phyloP scores from a whole-genome alignment of 2,329 filamentous ascomycete species.

The Karstenula rhodostoma region DNA sequence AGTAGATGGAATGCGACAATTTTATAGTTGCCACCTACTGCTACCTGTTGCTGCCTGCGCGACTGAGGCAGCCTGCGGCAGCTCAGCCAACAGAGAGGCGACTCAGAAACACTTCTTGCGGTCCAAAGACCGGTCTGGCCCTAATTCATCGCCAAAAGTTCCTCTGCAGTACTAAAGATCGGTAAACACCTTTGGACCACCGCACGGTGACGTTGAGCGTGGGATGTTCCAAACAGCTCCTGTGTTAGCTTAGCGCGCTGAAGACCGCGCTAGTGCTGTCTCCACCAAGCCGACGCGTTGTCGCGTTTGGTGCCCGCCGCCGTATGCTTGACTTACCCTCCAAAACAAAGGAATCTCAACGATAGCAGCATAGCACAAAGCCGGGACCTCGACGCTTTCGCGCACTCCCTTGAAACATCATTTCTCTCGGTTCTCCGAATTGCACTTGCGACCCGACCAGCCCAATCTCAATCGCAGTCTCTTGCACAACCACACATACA shows the following conservation, averaged over 20 bases:
- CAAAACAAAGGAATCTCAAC: conserved; percentile 19
- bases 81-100: conserved; percentile 24
- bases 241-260: conserved; percentile 15
- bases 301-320: not conserved
- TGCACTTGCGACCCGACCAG: not conserved
- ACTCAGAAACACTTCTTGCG: conserved; percentile 25
- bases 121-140: conserved; percentile 15
- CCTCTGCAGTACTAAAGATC: not conserved
- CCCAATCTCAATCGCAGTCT: not conserved
- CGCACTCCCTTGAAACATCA: not conserved
- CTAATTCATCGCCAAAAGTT: conserved; percentile 14
- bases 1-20: conserved; percentile 26
- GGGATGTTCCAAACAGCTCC: conserved; percentile 5
- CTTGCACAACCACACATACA: not conserved
- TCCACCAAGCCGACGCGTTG: conserved; percentile 5
- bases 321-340: conserved; percentile 18
- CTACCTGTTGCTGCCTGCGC: conserved; percentile 46
- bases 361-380: conserved; percentile 2
- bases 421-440: too few species aligned
- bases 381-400: conserved; percentile 12
- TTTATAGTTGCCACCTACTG: conserved; percentile 28
- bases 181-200: not conserved
- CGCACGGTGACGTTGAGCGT: not conserved
- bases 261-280: conserved; percentile 19
- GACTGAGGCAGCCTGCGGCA: conserved; percentile 23